These are phyloP conservation scores for Fusarium penzigii DNA, from an alignment of 2,329 filamentous ascomycete genomes.

Conservation along the genomic window DNA sequence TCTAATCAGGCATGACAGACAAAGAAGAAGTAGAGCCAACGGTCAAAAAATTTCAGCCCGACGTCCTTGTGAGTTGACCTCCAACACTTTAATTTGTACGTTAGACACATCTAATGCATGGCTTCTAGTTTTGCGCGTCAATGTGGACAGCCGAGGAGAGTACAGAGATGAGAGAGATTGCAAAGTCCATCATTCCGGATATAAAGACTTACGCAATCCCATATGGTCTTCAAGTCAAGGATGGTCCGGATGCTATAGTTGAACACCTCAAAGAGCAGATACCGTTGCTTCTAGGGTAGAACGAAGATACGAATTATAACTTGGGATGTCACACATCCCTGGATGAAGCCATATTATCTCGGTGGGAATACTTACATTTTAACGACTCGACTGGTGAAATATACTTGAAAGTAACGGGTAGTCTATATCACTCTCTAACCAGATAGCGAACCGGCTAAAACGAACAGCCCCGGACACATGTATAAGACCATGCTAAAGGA, in stretches of 20 bases:
- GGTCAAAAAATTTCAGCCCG: slow-evolving; percentile 39
- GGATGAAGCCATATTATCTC: too few species aligned
- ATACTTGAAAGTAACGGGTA: too few species aligned
- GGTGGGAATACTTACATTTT: too few species aligned
- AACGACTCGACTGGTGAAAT: too few species aligned
- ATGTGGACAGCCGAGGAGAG: slow-evolving; percentile 51
- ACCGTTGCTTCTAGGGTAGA: slow-evolving; percentile 22
- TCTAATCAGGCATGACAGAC: too few species aligned
- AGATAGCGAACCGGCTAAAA: too few species aligned
- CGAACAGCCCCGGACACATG: too few species aligned
- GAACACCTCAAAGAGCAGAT: slow-evolving; percentile 48
- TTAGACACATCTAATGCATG: neutral
- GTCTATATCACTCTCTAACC: too few species aligned
- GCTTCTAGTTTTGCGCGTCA: slow-evolving; percentile 57
- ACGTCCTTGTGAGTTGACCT: slow-evolving; percentile 30
- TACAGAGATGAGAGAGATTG: slow-evolving; percentile 44
- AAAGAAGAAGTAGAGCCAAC: slow-evolving; percentile 57
- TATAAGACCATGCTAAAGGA: too few species aligned
- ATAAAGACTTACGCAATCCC: slow-evolving; percentile 55
- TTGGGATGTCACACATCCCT: too few species aligned
- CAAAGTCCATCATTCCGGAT: slow-evolving; percentile 43
- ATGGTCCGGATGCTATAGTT: slow-evolving; percentile 55
- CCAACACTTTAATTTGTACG: neutral
- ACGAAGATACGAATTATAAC: too few species aligned
- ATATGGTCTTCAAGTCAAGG: slow-evolving; percentile 52